Base-by-base conservation (phyloP, 768 basidiomycete species). In the Terana coerulea region DNA sequence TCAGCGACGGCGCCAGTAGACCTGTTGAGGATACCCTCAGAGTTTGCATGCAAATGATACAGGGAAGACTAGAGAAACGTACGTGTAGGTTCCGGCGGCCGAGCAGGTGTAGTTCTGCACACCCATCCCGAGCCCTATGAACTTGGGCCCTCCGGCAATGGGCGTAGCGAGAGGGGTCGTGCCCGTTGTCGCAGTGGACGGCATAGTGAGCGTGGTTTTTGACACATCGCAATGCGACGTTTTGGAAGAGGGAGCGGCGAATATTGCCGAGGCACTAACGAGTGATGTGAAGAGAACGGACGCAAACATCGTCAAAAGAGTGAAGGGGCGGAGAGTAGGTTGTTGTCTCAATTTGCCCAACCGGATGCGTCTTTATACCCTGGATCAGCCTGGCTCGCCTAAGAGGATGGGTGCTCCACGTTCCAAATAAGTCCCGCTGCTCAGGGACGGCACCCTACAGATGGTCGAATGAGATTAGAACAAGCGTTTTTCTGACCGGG, bases 21-120 rank as follows among this genome's bases (percentile, higher is more conserved):
- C 14, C 56, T 57, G 29, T 33, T 11, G 29, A 21, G 22, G 34
- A 19, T 39, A 5, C 24, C 17, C 30, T 46, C 14, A 33, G 45
- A 6, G 31, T 33, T 7, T 5, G 30, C 14, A 17, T n/a, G 21
- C n/a, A 3, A n/a, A n/a, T n/a, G n/a, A 12, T n/a, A n/a, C n/a
- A n/a, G n/a, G n/a, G n/a, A n/a, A n/a, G n/a, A n/a, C n/a, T n/a
- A n/a, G n/a, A n/a, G n/a, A n/a, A n/a, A 44, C 74, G 54, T 53
- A 80, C 78, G 68, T 67, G 56, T 69, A 80, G 10, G 51, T 56
- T 17, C 69, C 64, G 33, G 54, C 62, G 30, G 55, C 26, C 28
- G 34, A 53, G 58, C 79, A 80, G 30, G 75, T 79, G 60, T 79
- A 80, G 61, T 79, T 78, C 59, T 79, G 78, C 6, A 67, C 68